Percentiles rank a stretch among this genome's conserved stretches.
Evolutionary conservation across 192 early-diverging fungal genomes (phyloP).

Genomic region (Coemansia sp.): DNA sequence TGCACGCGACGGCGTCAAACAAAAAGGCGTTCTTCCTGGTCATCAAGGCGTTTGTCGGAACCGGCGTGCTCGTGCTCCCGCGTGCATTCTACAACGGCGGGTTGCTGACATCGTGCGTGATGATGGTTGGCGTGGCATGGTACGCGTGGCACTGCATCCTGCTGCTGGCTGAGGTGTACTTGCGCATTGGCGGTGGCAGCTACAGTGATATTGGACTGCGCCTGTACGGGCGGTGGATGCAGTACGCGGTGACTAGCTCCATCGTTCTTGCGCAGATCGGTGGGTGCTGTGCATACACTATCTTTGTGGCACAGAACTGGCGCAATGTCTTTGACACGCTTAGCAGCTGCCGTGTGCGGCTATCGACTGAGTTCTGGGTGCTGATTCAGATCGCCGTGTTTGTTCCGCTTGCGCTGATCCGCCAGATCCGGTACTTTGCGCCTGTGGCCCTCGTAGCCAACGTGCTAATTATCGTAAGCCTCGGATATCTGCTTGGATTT

Average conservation of each 20-base stretch:
- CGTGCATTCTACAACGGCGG: conserved; percentile 81
- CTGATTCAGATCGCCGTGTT: conserved; percentile 72
- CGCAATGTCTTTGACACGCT: conserved; percentile 69
- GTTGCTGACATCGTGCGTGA: conserved; percentile 60
- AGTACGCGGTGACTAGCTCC: conserved; percentile 63
- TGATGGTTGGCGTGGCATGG: conserved; percentile 60
- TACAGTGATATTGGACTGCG: conserved; percentile 72
- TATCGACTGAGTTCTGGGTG: conserved; percentile 77
- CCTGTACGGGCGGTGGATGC: conserved; percentile 66
- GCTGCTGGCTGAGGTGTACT: conserved; percentile 64
- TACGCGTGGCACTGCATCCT: conserved; percentile 67
- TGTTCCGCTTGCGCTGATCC: conserved; percentile 86
- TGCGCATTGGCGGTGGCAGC: conserved; percentile 58
- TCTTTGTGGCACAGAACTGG: conserved; percentile 88
- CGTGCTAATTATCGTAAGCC: conserved; percentile 85
- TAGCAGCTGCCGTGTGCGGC: conserved; percentile 61
- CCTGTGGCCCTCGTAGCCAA: conserved; percentile 89
- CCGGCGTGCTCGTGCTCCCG: conserved; percentile 73
- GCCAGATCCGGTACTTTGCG: conserved; percentile 88
- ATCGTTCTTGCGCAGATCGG: conserved; percentile 81
- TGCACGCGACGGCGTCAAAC: conserved; percentile 58
- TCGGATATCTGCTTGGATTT: conserved; percentile 83
- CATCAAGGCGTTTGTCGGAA: conserved; percentile 83
- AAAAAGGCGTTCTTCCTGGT: conserved; percentile 76
- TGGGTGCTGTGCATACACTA: conserved; percentile 87